A percentile compares a stretch with the other conserved stretches of the same genome.
phyloP scores from a whole-genome alignment of 1,284 basidiomycete species.

The Exsudoporus floridanus region DNA sequence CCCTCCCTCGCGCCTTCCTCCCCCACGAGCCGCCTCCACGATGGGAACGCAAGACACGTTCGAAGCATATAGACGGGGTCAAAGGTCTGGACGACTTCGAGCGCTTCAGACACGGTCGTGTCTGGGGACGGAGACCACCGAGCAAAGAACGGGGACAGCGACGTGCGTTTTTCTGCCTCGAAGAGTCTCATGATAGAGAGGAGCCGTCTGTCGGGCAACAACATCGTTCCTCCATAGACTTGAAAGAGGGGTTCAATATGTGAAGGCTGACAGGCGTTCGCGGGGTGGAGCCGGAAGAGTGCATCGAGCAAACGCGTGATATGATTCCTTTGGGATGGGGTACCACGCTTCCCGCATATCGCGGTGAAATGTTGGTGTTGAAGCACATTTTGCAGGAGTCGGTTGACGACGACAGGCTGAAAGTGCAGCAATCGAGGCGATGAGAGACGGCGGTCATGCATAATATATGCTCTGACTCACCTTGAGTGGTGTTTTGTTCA shows the following conservation, averaged over 20 bases:
- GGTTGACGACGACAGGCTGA: conserved; percentile 63
- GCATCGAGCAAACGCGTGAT: conserved; percentile 57
- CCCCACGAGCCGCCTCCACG: conserved; percentile 48
- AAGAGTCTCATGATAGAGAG: conserved; percentile 78
- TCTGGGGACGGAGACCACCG: conserved; percentile 58
- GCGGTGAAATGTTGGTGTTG: conserved; percentile 60
- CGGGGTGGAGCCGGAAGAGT: conserved; percentile 73
- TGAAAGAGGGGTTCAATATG: conserved; percentile 75
- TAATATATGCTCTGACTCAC: conserved; percentile 37
- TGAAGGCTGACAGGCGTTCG: conserved; percentile 79
- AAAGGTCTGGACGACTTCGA: conserved; percentile 70
- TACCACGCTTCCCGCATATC: conserved; percentile 33
- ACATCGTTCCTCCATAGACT: conserved; percentile 74
- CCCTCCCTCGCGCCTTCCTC: conserved; percentile 28
- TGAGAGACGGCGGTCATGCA: background rate
- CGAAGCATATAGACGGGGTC: conserved; percentile 70
- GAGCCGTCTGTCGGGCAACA: conserved; percentile 61
- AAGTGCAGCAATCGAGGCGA: background rate
- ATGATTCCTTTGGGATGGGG: conserved; percentile 39
- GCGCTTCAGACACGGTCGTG: conserved; percentile 42
- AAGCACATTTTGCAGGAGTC: conserved; percentile 58
- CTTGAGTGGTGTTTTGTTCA: conserved; percentile 55
- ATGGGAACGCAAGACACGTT: conserved; percentile 74
- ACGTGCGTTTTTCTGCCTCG: conserved; percentile 68
- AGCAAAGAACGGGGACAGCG: conserved; percentile 58